Evolutionary conservation across 768 basidiomycete species (phyloP).

Genomic region (Lentinula lateritia): DNA sequence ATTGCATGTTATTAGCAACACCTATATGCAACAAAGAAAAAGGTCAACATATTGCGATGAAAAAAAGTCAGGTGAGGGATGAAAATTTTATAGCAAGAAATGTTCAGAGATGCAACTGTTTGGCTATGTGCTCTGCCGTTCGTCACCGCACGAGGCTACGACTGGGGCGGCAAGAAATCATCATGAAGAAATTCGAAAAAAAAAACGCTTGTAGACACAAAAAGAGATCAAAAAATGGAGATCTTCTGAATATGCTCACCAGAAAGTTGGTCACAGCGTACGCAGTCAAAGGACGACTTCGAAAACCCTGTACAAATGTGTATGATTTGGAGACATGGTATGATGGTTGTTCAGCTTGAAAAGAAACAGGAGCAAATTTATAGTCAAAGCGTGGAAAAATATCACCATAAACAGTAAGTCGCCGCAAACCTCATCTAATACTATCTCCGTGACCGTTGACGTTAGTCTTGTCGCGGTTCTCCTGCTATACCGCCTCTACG

Average conservation of each 20-base stretch:
- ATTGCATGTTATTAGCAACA: neutral
- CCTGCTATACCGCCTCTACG: constrained; percentile 2
- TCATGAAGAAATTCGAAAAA: neutral
- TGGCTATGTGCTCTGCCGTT: constrained; percentile 19
- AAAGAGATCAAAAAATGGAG: neutral
- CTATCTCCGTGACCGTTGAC: neutral
- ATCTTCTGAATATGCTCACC: no score
- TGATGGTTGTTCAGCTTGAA: neutral
- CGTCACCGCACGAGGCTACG: constrained; percentile 16
- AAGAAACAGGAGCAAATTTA: neutral
- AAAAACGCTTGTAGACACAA: no score
- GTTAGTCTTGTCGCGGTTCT: neutral
- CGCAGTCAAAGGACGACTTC: no score
- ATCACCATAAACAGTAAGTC: neutral
- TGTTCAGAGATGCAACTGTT: constrained; percentile 17
- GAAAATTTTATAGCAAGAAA: neutral
- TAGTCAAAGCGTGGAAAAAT: neutral
- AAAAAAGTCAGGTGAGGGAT: neutral
- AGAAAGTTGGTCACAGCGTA: no score
- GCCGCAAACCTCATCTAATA: neutral
- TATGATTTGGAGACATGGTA: no score
- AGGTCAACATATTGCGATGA: neutral
- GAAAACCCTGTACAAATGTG: no score
- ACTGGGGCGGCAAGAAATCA: constrained; percentile 18
- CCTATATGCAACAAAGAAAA: neutral